Evolutionary conservation across 768 basidiomycete species (phyloP), one percentile per base, ranked within the genome.

Genomic region (Psilocybe subaeruginosa): DNA sequence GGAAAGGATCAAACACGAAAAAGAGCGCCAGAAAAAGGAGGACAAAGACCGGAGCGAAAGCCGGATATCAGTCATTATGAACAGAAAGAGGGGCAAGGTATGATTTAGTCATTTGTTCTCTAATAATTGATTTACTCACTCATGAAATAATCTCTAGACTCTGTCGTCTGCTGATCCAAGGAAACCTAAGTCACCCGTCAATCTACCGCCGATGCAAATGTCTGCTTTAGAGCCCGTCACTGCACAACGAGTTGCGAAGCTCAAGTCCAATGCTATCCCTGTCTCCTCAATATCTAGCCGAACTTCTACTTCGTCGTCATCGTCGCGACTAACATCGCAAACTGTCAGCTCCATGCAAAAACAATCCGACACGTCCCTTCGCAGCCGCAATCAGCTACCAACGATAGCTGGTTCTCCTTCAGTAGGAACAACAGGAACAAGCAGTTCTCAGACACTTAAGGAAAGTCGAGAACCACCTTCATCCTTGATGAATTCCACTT

Each of bases 361-460:
- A 71, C 90, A 90, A 60, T 92, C 93, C 11, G 93, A 95, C 70
- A 78, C 86, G 5, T 93, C 93, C 31, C 82, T 93, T 55, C 89
- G 93, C 19, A 84, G 76, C 54, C 87, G 91, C 62, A 85, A 86
- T 69, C 86, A 89, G 66, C 77, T 97, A 8, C 95, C 94, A 8
- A 95, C 95, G 9, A 97, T 97, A 58, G 93, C 95, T 31, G 95
- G 95, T 33, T 96, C 95, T 3, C 95, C 95, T 3, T 96, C 95
- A 11, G 91, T 94, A 51, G 90, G 88, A 51, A 85, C 85, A 31
- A 80, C 78, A 12, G 83, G 80, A 46, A 77, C 78, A 12, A 80
- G 80, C 55, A 76, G 74, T 57, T 75, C 77, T 49, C 81, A 81
- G 64, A 78, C 73, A 30, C 68, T 77, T 33, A 87, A 85, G 69